Percentiles rank a stretch among this genome's conserved stretches.
Evolutionary conservation across 2,329 filamentous ascomycete genomes (phyloP).

Genomic region (Cladosporium sp.): DNA sequence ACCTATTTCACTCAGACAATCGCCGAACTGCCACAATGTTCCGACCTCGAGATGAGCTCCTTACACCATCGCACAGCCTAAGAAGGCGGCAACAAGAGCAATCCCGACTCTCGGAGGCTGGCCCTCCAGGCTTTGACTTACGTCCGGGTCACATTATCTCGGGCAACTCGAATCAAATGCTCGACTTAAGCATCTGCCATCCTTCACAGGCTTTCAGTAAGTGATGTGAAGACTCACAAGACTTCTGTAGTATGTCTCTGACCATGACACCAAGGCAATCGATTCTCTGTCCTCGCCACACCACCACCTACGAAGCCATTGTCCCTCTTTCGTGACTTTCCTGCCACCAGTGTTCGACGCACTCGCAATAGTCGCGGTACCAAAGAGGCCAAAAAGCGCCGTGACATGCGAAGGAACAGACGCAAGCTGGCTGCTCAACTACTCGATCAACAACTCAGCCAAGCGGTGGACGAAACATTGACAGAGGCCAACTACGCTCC

Average conservation of each 20-base stretch:
- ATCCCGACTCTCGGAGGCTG: constrained; percentile 20
- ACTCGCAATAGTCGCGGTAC: constrained; percentile 32
- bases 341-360: constrained; percentile 25
- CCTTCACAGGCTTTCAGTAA: constrained; percentile 25
- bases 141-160: background rate
- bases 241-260: constrained; percentile 1
- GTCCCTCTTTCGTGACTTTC: constrained; percentile 20
- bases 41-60: constrained; percentile 23
- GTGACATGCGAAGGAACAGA: constrained; percentile 30
- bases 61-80: constrained; percentile 22
- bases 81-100: constrained; percentile 22
- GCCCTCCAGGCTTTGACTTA: constrained; percentile 18
- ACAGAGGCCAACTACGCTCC: constrained; percentile 24
- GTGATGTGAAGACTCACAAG: background rate
- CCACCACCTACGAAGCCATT: constrained; percentile 16
- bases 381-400: constrained; percentile 34
- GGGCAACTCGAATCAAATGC: constrained; percentile 9
- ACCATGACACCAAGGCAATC: constrained; percentile 26
- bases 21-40: constrained; percentile 24
- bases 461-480: constrained; percentile 31
- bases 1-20: constrained; percentile 17
- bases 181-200: constrained; percentile 34
- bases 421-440: constrained; percentile 32
- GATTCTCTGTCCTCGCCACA: constrained; percentile 29
- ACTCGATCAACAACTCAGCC: constrained; percentile 34